A percentile compares a stretch with the other conserved stretches of the same genome.
phyloP scores from a whole-genome alignment of 257 asterid genomes.

The Nicotiana knightiana region DNA sequence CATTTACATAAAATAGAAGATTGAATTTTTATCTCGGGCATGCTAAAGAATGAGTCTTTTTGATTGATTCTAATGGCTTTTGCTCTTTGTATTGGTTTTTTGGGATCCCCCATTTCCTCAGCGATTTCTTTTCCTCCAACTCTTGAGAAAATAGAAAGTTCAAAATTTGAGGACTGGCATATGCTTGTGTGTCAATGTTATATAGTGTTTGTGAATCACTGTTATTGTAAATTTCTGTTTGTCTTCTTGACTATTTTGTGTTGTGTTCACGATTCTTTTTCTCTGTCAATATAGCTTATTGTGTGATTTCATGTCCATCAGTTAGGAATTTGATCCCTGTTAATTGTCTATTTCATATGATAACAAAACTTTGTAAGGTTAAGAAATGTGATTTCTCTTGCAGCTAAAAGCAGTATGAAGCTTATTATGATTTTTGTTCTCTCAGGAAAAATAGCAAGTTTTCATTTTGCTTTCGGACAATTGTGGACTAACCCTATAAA shows the following conservation, averaged over 20 bases:
- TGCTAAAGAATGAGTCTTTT: not conserved
- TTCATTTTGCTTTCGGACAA: slow-evolving; percentile 3
- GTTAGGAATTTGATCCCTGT: slow-evolving; percentile 1
- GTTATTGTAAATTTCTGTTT: not conserved
- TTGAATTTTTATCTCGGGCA: not conserved
- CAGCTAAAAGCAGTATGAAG: not conserved
- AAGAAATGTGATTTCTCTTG: not conserved
- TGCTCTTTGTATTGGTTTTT: not conserved
- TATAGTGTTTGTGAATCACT: not conserved
- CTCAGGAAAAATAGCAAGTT: not conserved
- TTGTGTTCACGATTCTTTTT: not conserved
- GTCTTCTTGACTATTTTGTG: not conserved
- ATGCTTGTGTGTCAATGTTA: not conserved
- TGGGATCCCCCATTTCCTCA: not conserved
- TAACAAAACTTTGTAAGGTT: not conserved
- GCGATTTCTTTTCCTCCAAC: not conserved
- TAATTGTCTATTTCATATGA: not conserved
- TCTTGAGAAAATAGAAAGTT: not conserved
- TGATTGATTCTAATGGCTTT: not conserved
- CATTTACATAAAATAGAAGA: not conserved
- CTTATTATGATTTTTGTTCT: not conserved
- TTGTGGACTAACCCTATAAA: slow-evolving; percentile 10
- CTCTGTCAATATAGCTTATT: not conserved
- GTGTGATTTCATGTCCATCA: not conserved
- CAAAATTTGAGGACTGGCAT: not conserved